Evolutionary conservation across 2,329 filamentous ascomycete genomes (phyloP), one percentile per base, ranked within the genome.

Genomic region (Cytospora schulzeri): DNA sequence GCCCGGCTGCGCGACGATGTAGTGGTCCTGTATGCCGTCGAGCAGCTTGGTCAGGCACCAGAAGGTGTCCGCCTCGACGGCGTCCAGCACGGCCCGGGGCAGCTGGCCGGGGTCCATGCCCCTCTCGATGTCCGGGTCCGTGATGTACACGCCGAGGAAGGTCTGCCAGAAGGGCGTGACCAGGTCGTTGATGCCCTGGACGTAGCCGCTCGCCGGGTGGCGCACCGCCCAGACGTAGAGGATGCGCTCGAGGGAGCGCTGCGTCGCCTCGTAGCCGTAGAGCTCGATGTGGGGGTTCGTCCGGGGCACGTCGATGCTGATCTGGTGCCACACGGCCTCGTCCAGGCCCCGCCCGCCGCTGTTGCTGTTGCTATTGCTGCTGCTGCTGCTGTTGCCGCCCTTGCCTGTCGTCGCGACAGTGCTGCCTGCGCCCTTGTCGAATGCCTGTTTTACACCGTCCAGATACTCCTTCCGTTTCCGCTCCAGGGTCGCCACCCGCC

Each of bases 21-120:
- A 99, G 74, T 99, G 97, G 75, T 99, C 95, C 76, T 99, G 95
- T 68, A 99, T 99, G 35, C 95, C 95, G 74, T 99, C 95, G n/a
- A 99, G 84, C 14, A 99, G 83, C 76, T 99, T 99, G 0, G 95
- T 97, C 66, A 99, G 81, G 76, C 95, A 99, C 95, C 95, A 99
- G 76, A 98, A 99, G 0, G 93, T 92, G 78, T 99, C 95, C 8
- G 95, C 95, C 78, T 99, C 95, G 8, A 99, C 95, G 0, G 95
- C 95, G 75, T 99, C 95, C 48, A 99, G 81, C 8, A 99, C 96
- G 41, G 92, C 85, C 74, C 88, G 91, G 2, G 95, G 95, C 41
- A 99, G 79, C 76, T 98, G 94, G 1, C 94, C 95, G 0, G 95
- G 95, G 75, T 99, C 95, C 93, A 99, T 97, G 63, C 93, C 94